These are phyloP conservation scores for Parathielavia hyrcaniae DNA, from an alignment of 495 filamentous ascomycete species.

Conservation along the genomic window DNA sequence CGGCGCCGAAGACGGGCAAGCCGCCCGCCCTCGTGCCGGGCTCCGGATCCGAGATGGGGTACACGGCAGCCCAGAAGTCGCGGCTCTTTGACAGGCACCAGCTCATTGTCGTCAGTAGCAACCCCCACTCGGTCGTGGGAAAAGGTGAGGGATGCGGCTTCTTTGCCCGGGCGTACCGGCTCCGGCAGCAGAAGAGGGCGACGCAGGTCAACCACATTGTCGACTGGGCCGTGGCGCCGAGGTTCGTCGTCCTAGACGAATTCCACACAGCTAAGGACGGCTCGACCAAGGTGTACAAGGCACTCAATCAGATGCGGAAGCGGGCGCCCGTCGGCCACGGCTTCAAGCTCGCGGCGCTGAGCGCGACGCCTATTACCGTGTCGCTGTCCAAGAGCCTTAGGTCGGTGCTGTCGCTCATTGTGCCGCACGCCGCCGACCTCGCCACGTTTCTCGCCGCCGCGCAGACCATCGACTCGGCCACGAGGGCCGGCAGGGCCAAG, in stretches of 20 bases:
- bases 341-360: neutral
- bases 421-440: neutral
- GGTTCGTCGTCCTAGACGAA: constrained; percentile 15
- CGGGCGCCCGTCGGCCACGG: neutral
- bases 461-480: neutral
- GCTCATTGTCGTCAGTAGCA: constrained; percentile 1
- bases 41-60: constrained; percentile 1
- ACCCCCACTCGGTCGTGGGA: neutral
- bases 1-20: neutral
- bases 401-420: neutral
- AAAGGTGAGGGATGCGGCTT: neutral
- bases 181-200: neutral
- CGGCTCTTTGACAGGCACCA: constrained; percentile 2
- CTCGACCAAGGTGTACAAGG: constrained; percentile 1
- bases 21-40: neutral
- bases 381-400: neutral
- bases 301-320: neutral
- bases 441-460: neutral
- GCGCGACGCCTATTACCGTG: neutral
- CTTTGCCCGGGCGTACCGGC: constrained; percentile 1
- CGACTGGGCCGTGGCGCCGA: constrained; percentile 11
- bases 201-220: neutral
- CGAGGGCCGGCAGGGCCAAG: neutral
- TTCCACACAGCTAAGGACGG: constrained; percentile 6
- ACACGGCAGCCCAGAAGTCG: neutral